Percentiles rank a stretch among this genome's conserved stretches.
phyloP scores from a whole-genome alignment of 805 yeast species.

The Nakazawaea laoshanensis region DNA sequence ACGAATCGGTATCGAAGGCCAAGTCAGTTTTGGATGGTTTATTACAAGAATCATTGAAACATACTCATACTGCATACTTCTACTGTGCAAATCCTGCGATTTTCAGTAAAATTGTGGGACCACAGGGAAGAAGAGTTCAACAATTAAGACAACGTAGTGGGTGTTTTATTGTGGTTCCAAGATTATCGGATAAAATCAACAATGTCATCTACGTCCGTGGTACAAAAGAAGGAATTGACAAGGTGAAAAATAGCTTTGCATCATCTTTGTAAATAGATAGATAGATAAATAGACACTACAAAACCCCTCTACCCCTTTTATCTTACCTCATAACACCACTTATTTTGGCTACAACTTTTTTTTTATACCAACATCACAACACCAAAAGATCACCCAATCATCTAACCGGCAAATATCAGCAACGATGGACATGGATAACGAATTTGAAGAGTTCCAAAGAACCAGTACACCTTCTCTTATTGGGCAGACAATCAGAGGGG shows the following conservation, averaged over 20 bases:
- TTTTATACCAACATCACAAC: no score
- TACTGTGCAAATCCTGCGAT: conserved; percentile 42
- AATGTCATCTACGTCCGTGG: conserved; percentile 58
- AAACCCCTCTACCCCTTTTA: no score
- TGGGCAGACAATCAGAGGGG: conserved; percentile 40
- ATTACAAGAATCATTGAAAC: conserved; percentile 36
- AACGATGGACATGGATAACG: conserved; percentile 42
- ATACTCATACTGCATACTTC: conserved; percentile 49
- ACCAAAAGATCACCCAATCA: background rate
- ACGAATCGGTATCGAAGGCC: conserved; percentile 42
- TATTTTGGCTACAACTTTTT: no score
- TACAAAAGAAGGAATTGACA: conserved; percentile 41
- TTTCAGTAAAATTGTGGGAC: conserved; percentile 66
- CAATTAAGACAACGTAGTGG: conserved; percentile 50
- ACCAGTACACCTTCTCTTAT: conserved; percentile 41
- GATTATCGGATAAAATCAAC: conserved; percentile 38
- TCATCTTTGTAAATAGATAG: conserved; percentile 2
- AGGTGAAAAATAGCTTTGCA: conserved; percentile 29
- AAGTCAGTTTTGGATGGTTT: conserved; percentile 40
- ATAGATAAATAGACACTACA: background rate
- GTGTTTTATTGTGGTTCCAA: conserved; percentile 57
- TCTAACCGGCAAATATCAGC: background rate
- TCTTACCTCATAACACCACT: no score
- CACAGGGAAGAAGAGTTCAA: conserved; percentile 62
- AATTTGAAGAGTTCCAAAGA: conserved; percentile 43